phyloP scores from a whole-genome alignment of 225 moss, liverwort and hornwort species.

The Anthoceros angustus region DNA sequence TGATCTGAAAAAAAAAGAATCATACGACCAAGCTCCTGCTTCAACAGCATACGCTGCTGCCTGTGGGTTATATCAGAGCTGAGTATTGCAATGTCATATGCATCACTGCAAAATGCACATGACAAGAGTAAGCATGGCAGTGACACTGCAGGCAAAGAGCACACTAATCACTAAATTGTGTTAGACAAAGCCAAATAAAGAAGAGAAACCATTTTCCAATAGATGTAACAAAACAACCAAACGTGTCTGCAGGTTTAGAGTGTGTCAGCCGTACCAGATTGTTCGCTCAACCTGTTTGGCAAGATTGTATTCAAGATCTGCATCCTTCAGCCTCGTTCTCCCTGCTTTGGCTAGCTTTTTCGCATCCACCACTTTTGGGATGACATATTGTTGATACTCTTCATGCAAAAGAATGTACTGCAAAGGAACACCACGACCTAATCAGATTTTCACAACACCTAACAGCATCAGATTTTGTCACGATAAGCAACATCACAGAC shows the following conservation, averaged over 20 bases:
- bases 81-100: constrained; percentile 80
- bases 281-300: constrained; percentile 96
- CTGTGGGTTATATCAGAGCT: constrained; percentile 80
- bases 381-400: constrained; percentile 81
- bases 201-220: background rate
- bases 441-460: background rate
- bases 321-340: constrained; percentile 73
- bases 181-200: background rate
- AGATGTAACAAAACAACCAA: background rate
- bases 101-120: constrained; percentile 35
- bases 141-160: background rate
- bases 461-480: background rate
- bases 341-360: constrained; percentile 89
- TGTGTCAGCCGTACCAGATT: constrained; percentile 31
- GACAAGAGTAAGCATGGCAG: background rate
- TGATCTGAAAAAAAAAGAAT: constrained; percentile 89
- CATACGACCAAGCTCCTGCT: constrained; percentile 93
- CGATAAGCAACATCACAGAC: background rate
- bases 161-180: background rate
- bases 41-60: constrained; percentile 82
- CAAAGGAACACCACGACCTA: constrained; percentile 5
- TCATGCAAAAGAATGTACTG: constrained; percentile 78
- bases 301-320: constrained; percentile 84
- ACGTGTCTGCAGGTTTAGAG: background rate
- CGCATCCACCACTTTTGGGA: constrained; percentile 89